phyloP scores from a whole-genome alignment of 495 filamentous ascomycete species.

The Aspergillus affinis region DNA sequence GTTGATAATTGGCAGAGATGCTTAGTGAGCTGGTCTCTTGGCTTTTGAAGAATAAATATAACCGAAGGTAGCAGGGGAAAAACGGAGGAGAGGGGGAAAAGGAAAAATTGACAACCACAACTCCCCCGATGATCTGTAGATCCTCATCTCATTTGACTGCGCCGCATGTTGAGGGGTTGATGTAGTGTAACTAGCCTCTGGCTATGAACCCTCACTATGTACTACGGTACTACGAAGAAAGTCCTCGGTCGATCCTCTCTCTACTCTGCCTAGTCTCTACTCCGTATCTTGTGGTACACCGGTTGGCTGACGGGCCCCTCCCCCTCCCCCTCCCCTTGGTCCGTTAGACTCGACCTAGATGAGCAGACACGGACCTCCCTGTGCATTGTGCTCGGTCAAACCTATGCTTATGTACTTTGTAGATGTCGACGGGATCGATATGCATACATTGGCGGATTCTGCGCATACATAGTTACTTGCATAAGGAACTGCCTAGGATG shows the following conservation, averaged over 20 bases:
- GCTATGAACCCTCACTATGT: slow-evolving; percentile 2
- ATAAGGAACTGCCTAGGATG: slow-evolving; percentile 5
- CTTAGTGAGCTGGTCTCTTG: not conserved
- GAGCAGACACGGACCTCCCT: slow-evolving; percentile 23
- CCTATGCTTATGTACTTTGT: not conserved
- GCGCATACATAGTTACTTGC: slow-evolving; percentile 9
- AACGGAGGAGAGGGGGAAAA: not conserved
- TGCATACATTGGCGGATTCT: slow-evolving; percentile 13
- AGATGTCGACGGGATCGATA: slow-evolving; percentile 6
- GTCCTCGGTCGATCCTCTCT: slow-evolving; percentile 6
- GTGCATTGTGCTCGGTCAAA: slow-evolving; percentile 21
- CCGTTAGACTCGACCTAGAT: slow-evolving; percentile 3
- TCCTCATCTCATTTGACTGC: slow-evolving; percentile 8
- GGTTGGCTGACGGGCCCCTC: not conserved
- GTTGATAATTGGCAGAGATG: not conserved
- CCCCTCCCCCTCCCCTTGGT: not conserved
- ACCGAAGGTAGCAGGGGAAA: not conserved
- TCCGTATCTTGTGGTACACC: not conserved
- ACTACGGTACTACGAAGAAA: not conserved
- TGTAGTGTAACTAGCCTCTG: slow-evolving; percentile 1
- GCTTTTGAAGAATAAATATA: not conserved
- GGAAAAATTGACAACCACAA: not conserved
- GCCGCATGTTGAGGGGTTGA: slow-evolving; percentile 1
- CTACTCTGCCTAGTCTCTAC: not conserved
- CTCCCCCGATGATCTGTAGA: slow-evolving; percentile 1